Percentiles rank a stretch among this genome's conserved stretches.
Conservation (phyloP, 106 monocot species). For the Dioscorea dumetorum region DNA sequence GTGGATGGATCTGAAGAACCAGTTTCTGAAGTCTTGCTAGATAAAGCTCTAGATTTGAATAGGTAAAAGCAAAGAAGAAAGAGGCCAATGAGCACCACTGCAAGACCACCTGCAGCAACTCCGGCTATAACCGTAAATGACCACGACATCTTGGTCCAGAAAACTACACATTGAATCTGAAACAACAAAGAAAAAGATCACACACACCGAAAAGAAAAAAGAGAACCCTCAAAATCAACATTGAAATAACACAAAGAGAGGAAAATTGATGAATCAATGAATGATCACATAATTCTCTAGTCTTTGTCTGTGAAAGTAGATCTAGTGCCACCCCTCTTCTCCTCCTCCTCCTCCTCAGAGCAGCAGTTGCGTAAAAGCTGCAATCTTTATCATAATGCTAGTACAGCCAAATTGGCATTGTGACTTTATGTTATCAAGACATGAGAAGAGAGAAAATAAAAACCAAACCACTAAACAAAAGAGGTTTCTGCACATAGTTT, state of each 20-base stretch:
- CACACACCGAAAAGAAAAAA: neutral
- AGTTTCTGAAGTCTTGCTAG: constrained; percentile 48
- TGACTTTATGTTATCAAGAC: too few species aligned
- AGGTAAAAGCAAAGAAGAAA: constrained; percentile 22
- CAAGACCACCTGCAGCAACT: constrained; percentile 30
- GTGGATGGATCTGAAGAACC: constrained; percentile 58
- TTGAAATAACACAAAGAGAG: too few species aligned
- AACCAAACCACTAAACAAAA: too few species aligned
- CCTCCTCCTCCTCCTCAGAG: too few species aligned
- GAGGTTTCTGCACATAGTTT: too few species aligned
- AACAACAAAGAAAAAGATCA: constrained; percentile 1
- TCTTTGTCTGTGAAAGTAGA: too few species aligned
- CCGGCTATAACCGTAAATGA: constrained; percentile 36
- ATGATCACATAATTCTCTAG: neutral
- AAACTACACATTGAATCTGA: constrained; percentile 51
- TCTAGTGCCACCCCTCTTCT: too few species aligned
- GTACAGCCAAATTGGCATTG: too few species aligned
- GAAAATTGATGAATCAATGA: neutral
- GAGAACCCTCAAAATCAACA: neutral
- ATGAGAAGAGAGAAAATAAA: too few species aligned
- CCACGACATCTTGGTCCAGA: constrained; percentile 26
- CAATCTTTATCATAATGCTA: too few species aligned
- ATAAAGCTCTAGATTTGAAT: constrained; percentile 4
- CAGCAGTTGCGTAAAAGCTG: too few species aligned
- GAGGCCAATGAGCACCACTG: constrained; percentile 10